Percentiles rank a stretch among this genome's conserved stretches.
Evolutionary conservation across 2,329 filamentous ascomycete genomes (phyloP).

Genomic region (Sarocladium strictum): DNA sequence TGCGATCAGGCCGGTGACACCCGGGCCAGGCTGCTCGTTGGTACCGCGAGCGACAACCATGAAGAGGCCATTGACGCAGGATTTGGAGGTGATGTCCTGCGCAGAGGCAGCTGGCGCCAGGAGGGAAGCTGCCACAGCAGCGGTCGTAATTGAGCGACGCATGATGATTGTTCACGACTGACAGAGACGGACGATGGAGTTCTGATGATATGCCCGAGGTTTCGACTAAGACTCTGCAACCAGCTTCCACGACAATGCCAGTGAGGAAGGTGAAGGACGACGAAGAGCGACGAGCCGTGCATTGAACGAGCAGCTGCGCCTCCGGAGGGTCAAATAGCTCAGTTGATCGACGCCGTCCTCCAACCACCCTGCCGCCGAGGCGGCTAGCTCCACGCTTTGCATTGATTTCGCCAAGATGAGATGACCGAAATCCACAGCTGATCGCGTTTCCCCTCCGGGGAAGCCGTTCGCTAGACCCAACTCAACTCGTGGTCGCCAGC

Average conservation of each 20-base stretch:
- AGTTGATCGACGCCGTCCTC: not conserved
- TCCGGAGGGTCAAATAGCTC: not conserved
- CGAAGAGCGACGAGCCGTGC: not conserved
- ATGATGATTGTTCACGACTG: not conserved
- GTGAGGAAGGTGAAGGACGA: not conserved
- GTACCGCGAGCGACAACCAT: constrained; percentile 35
- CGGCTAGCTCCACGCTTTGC: not conserved
- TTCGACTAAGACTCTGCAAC: not conserved
- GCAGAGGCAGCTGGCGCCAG: constrained; percentile 12
- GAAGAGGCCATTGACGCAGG: constrained; percentile 31
- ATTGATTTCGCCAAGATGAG: not conserved
- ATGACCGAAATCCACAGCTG: too few species aligned
- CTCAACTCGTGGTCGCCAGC: not conserved
- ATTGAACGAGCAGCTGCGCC: not conserved
- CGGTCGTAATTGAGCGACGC: constrained; percentile 1
- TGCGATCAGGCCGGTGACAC: constrained; percentile 27
- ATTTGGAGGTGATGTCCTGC: constrained; percentile 11
- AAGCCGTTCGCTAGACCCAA: not conserved
- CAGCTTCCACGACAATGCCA: not conserved
- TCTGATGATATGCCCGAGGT: not conserved
- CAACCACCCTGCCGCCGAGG: not conserved
- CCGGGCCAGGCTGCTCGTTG: constrained; percentile 26
- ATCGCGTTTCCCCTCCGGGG: not conserved
- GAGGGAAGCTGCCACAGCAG: constrained; percentile 1
- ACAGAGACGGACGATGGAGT: not conserved